These are phyloP conservation scores for Clonostachys sp. DNA, from an alignment of 2,329 filamentous ascomycete species.

Conservation along the genomic window DNA sequence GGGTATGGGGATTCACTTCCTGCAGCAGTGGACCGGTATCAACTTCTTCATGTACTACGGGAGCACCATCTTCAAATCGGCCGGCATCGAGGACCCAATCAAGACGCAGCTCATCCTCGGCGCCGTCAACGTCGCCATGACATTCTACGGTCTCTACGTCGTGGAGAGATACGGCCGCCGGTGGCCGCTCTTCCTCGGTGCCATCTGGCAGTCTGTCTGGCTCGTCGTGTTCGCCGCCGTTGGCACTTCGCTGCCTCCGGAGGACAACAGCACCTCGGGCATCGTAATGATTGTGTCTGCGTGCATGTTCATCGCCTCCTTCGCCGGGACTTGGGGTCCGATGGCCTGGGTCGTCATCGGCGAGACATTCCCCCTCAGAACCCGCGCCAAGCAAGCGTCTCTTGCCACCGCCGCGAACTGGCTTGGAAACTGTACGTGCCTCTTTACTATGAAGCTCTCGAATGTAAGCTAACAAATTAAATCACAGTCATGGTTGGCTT, in stretches of 20 bases:
- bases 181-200: constrained; percentile 60
- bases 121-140: constrained; percentile 64
- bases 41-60: constrained; percentile 64
- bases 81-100: constrained; percentile 62
- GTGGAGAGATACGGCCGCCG: constrained; percentile 65
- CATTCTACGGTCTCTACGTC: constrained; percentile 63
- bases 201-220: constrained; percentile 63
- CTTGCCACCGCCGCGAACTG: constrained; percentile 51
- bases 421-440: constrained; percentile 49
- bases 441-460: background rate
- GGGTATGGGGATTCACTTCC: constrained; percentile 58
- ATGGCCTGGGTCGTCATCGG: constrained; percentile 65
- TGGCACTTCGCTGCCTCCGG: constrained; percentile 38
- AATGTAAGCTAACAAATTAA: background rate
- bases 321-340: constrained; percentile 66
- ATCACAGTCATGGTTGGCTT: constrained; percentile 57
- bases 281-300: constrained; percentile 68
- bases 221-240: constrained; percentile 61
- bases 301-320: constrained; percentile 71
- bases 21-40: constrained; percentile 61
- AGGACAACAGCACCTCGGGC: constrained; percentile 42
- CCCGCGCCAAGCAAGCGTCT: constrained; percentile 48
- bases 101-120: constrained; percentile 64
- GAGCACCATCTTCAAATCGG: constrained; percentile 62
- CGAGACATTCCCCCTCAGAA: constrained; percentile 59